Conservation (phyloP, 1,284 basidiomycete genomes). For the Coriolopsis trogii region DNA sequence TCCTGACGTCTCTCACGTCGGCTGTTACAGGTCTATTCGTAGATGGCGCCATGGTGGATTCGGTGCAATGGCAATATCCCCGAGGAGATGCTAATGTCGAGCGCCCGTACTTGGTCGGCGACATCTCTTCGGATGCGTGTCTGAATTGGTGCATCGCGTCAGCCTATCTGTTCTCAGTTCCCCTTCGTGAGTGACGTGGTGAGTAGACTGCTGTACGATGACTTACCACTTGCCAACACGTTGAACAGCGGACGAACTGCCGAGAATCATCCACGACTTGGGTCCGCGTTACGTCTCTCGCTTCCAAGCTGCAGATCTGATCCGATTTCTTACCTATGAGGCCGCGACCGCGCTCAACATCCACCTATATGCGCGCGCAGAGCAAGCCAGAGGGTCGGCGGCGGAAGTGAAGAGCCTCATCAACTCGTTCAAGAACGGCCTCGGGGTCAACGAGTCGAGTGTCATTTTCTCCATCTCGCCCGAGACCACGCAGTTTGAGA, state of each 20-base stretch:
- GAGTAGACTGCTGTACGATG: too few relatives aligned
- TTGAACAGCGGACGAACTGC: constrained; percentile 60
- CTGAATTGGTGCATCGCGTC: constrained; percentile 76
- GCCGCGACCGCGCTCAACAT: constrained; percentile 78
- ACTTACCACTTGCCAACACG: constrained; percentile 1
- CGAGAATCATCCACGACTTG: constrained; percentile 73
- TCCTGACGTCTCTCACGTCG: neutral
- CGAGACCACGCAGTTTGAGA: constrained; percentile 19
- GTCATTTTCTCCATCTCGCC: constrained; percentile 58
- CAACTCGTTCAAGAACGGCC: constrained; percentile 57
- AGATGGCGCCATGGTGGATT: constrained; percentile 68
- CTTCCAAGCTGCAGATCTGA: constrained; percentile 64
- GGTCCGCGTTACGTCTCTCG: constrained; percentile 74
- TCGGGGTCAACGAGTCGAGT: constrained; percentile 45
- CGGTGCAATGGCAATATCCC: constrained; percentile 64
- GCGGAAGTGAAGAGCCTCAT: constrained; percentile 42
- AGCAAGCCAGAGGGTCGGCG: constrained; percentile 29
- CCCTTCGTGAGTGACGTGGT: constrained; percentile 51
- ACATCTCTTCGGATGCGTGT: constrained; percentile 40
- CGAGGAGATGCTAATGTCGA: constrained; percentile 44
- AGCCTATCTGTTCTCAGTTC: constrained; percentile 59
- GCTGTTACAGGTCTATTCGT: constrained; percentile 62
- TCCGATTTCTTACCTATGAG: constrained; percentile 78
- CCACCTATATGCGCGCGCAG: constrained; percentile 47
- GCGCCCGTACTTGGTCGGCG: constrained; percentile 57